Evolutionary conservation across 2,329 filamentous ascomycete species (phyloP).

Genomic region (Nannizziopsis barbatae): DNA sequence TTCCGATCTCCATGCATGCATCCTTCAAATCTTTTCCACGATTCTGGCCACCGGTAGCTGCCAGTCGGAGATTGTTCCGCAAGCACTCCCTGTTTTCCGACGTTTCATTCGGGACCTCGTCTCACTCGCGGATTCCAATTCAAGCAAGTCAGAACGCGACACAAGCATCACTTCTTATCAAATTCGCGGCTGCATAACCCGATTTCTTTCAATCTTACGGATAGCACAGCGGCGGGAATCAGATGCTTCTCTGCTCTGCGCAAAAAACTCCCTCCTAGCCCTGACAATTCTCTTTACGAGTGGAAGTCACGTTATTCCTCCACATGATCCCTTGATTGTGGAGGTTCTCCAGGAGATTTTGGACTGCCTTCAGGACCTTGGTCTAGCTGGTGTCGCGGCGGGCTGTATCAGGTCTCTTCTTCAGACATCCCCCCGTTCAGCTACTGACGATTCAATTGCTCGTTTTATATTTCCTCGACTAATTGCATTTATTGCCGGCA

Average conservation of each 20-base stretch:
- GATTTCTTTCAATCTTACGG: constrained; percentile 62
- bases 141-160: constrained; percentile 26
- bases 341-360: constrained; percentile 69
- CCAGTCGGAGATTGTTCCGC: constrained; percentile 78
- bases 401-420: constrained; percentile 80
- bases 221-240: constrained; percentile 42
- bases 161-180: constrained; percentile 51
- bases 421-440: constrained; percentile 46
- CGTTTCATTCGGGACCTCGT: constrained; percentile 74
- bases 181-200: constrained; percentile 67
- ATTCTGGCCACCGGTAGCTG: constrained; percentile 79
- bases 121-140: constrained; percentile 27
- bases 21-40: constrained; percentile 90
- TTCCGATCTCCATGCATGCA: constrained; percentile 89
- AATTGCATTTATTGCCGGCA: constrained; percentile 56
- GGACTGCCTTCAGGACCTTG: constrained; percentile 59
- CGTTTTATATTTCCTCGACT: constrained; percentile 64
- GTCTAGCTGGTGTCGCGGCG: constrained; percentile 67
- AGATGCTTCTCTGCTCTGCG: constrained; percentile 69
- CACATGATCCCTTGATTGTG: constrained; percentile 61
- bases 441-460: constrained; percentile 61
- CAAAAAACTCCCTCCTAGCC: constrained; percentile 84
- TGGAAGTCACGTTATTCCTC: constrained; percentile 59
- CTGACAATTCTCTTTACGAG: constrained; percentile 81
- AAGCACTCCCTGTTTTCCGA: constrained; percentile 81